Percentiles rank a stretch among this genome's conserved stretches.
These are phyloP conservation scores for Backusella sp. DNA, from an alignment of 192 early-diverging fungal species.

Conservation along the genomic window DNA sequence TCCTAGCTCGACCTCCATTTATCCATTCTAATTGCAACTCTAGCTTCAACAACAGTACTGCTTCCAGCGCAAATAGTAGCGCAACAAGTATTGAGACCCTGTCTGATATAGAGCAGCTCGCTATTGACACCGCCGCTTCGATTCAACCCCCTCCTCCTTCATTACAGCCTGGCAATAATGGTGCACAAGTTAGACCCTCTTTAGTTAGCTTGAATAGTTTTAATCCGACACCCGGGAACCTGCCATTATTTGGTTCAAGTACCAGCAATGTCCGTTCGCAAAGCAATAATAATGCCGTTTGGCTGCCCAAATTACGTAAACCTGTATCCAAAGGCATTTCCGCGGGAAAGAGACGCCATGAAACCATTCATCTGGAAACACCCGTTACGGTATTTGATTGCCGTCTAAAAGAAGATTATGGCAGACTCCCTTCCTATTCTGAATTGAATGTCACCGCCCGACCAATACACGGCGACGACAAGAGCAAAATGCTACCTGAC, in stretches of 20 bases:
- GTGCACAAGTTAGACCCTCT: background rate
- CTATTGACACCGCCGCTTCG: background rate
- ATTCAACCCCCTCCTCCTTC: background rate
- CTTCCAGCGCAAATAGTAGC: background rate
- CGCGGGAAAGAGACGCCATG: background rate
- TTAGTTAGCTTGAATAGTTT: background rate
- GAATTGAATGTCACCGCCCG: constrained; percentile 15
- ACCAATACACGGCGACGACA: constrained; percentile 5
- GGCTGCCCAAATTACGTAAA: constrained; percentile 3
- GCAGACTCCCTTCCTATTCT: constrained; percentile 29
- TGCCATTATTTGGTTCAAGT: background rate
- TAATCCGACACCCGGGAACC: background rate
- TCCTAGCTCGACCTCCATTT: background rate
- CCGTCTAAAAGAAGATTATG: constrained; percentile 31
- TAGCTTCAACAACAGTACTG: background rate
- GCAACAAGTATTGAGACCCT: background rate
- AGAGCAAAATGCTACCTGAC: background rate
- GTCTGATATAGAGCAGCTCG: constrained; percentile 1
- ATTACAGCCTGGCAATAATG: background rate
- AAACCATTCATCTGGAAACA: constrained; percentile 13
- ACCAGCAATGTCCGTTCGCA: background rate
- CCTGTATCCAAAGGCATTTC: background rate
- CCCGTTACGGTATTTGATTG: constrained; percentile 30
- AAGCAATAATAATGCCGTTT: background rate
- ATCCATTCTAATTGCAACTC: background rate